Evolutionary conservation across 495 filamentous ascomycete species (phyloP).

Genomic region (Hyaloscypha bicolor): DNA sequence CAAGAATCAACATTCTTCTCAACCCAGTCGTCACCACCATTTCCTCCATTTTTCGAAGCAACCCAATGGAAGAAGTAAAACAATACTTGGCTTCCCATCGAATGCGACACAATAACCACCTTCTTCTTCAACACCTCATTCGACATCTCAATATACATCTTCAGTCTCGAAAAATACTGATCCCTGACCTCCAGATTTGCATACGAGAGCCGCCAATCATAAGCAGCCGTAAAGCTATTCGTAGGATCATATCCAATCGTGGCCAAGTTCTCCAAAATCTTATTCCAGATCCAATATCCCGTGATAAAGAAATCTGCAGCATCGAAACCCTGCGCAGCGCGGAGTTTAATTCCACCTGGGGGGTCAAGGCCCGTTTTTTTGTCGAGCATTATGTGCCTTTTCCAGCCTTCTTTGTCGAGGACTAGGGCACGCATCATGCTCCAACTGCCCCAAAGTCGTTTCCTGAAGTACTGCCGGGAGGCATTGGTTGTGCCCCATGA

Average conservation of each 20-base stretch:
- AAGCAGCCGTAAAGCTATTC: constrained; percentile 92
- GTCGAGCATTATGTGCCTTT: constrained; percentile 95
- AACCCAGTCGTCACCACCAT: constrained; percentile 86
- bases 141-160: constrained; percentile 85
- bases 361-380: constrained; percentile 90
- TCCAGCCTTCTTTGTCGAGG: constrained; percentile 91
- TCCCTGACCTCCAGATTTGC: constrained; percentile 85
- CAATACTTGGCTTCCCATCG: constrained; percentile 94
- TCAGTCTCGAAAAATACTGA: constrained; percentile 89
- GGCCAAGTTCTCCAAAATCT: constrained; percentile 94
- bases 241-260: constrained; percentile 95
- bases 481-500: constrained; percentile 87
- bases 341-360: constrained; percentile 79
- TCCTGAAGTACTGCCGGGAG: constrained; percentile 89
- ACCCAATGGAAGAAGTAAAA: constrained; percentile 99
- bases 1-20: constrained; percentile 88
- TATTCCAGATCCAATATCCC: constrained; percentile 98
- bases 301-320: constrained; percentile 95
- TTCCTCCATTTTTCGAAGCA: constrained; percentile 74
- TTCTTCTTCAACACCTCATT: constrained; percentile 71
- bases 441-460: constrained; percentile 95
- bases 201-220: constrained; percentile 97
- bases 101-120: constrained; percentile 86
- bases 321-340: constrained; percentile 96
- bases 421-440: constrained; percentile 96